Conservation (phyloP, 441 rosid species). For the Erodium texanum region DNA sequence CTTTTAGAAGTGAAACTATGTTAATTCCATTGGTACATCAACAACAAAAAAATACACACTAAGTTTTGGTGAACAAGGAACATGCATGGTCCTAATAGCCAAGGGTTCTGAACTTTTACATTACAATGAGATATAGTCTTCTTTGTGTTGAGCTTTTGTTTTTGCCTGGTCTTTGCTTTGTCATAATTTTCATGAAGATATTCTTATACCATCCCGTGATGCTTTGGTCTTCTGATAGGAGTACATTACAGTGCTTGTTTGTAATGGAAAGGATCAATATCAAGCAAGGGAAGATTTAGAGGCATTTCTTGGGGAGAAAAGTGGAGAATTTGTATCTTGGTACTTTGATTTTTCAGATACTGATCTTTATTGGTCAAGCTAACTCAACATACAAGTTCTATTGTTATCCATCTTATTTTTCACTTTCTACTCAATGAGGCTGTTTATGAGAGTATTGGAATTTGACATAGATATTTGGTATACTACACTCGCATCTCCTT, state of each 20-base stretch:
- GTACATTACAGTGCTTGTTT: constrained; percentile 27
- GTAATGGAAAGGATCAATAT: constrained; percentile 30
- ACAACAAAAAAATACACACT: too few relatives aligned
- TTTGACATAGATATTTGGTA: neutral
- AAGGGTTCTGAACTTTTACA: neutral
- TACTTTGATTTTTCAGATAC: neutral
- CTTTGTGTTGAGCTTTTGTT: constrained; percentile 6
- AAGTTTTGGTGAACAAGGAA: too few relatives aligned
- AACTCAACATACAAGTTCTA: constrained; percentile 2
- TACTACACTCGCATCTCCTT: too few relatives aligned
- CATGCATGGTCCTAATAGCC: neutral
- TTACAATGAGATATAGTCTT: neutral
- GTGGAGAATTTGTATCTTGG: constrained; percentile 27
- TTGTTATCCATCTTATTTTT: neutral
- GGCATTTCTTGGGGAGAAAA: constrained; percentile 29
- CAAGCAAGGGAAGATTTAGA: constrained; percentile 26
- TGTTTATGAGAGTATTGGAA: neutral
- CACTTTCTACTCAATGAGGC: neutral
- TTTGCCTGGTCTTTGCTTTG: neutral
- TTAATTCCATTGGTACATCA: too few relatives aligned
- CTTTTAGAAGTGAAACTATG: too few relatives aligned
- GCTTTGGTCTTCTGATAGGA: constrained; percentile 18
- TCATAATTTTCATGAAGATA: neutral
- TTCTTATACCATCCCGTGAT: neutral
- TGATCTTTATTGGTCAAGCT: neutral